phyloP scores from a whole-genome alignment of 2,329 filamentous ascomycete genomes.

The Alternaria ethzedia region DNA sequence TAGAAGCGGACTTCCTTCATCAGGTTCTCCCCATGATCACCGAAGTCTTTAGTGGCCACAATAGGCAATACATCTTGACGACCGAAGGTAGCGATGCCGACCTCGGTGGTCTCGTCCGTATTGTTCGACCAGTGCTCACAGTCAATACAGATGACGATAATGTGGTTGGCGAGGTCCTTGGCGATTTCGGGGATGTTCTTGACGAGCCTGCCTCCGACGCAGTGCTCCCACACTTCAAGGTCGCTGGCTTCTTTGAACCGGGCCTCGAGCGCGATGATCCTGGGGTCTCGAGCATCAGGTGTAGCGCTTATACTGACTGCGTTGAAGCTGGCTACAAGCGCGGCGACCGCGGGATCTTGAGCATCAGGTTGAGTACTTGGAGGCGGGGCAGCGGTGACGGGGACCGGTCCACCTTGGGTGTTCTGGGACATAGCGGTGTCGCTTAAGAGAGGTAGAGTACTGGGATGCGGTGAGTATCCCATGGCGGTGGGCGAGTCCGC shows the following conservation, averaged over 20 bases:
- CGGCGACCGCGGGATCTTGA: background rate
- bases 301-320: background rate
- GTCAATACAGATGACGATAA: slow-evolving; percentile 28
- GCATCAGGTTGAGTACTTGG: background rate
- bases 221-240: slow-evolving; percentile 8
- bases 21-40: slow-evolving; percentile 23
- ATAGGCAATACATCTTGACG: slow-evolving; percentile 4
- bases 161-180: slow-evolving; percentile 13
- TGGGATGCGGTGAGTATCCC: background rate
- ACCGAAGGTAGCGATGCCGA: slow-evolving; percentile 24
- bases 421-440: background rate
- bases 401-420: background rate
- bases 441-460: background rate
- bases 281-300: background rate
- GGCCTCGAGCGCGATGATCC: background rate
- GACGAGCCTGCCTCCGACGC: slow-evolving; percentile 3
- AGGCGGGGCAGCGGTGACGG: background rate
- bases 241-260: slow-evolving; percentile 6
- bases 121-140: slow-evolving; percentile 31
- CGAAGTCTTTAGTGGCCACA: background rate
- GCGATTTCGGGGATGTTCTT: slow-evolving; percentile 4
- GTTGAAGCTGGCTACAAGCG: background rate
- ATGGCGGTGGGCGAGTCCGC: background rate
- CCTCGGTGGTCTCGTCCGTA: slow-evolving; percentile 27
- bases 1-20: slow-evolving; percentile 26